Evolutionary conservation across 2,329 filamentous ascomycete species (phyloP), one percentile per base, ranked within the genome.

Genomic region (Fusarium sp.): DNA sequence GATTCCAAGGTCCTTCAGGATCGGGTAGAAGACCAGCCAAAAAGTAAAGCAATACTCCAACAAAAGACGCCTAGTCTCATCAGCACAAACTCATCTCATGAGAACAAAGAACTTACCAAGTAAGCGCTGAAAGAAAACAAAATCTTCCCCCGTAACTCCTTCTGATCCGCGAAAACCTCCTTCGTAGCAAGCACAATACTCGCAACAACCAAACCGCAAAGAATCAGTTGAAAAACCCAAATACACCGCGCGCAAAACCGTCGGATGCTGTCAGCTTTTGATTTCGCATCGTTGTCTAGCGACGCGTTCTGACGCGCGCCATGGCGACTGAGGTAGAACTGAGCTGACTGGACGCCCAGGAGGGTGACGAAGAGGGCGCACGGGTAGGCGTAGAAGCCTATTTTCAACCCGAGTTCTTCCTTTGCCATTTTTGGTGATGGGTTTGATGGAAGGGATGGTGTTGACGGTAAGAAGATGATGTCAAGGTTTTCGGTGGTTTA

Each of bases 1-100:
- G 82, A 7, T 79, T 77, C 82, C 82, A 84, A 9, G 82, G 82
- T 2, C 82, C 82, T 66, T 83, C 82, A 2, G 82, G 82, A 42
- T 84, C 80, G 5, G 82, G 82, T 9, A 84, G 76, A 52, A 84
- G 71, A 5, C 82, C 82, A 24, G 80, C 79, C 6, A 83, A 62
- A 47, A 81, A 83, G 65, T 82, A 84, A 6, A 84, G 77, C 7
- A 83, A 45, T 6, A 82, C 81, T 10, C 77, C 81, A 16, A 81
- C 79, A 51, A 82, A 76, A 5, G 82, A 81, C 8, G 82, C 80
- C 81, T 78, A 51, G 4, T 4, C 5, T 9, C 63, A 53, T 38
- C 3, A 72, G 63, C 14, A 8, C 12, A 15, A 32, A 10, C 20
- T 22, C 27, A 18, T 15, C 8, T n/a, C 8, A 11, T 10, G 5